Conservation (phyloP, 768 basidiomycete genomes). For the Phlebiopsis gigantea region DNA sequence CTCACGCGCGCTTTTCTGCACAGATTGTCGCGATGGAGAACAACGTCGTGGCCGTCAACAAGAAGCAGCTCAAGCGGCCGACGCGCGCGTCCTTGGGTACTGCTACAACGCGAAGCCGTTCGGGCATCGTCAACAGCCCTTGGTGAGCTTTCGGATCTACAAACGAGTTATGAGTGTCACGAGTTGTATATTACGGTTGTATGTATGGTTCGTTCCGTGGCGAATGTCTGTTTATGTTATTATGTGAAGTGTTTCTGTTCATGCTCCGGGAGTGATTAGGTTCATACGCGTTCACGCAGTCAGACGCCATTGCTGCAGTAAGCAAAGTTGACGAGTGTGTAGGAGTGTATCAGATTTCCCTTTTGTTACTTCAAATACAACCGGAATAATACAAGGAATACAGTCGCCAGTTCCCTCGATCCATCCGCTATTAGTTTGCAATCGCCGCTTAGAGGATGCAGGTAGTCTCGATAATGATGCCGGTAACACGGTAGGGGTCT, state of each 20-base stretch:
- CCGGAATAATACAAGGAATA: conserved; percentile 5
- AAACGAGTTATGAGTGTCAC: neutral
- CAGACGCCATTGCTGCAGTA: neutral
- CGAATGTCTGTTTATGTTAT: neutral
- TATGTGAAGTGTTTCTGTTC: neutral
- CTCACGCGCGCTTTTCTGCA: conserved; percentile 7
- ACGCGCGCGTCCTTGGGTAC: conserved; percentile 66
- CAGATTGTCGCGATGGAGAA: conserved; percentile 94
- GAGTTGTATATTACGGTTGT: neutral
- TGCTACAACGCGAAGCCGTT: conserved; percentile 43
- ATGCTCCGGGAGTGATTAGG: neutral
- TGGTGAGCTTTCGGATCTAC: conserved; percentile 15
- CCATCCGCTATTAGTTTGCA: neutral
- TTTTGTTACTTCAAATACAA: conserved; percentile 2
- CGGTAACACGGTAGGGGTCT: conserved; percentile 95
- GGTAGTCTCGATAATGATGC: conserved; percentile 87
- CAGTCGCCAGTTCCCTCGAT: neutral
- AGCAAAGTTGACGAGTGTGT: neutral
- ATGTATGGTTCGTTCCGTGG: neutral
- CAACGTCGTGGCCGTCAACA: conserved; percentile 90
- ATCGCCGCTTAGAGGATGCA: conserved; percentile 31
- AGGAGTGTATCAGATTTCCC: neutral
- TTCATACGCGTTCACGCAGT: neutral
- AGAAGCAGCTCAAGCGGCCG: conserved; percentile 85
- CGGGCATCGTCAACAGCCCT: conserved; percentile 55